Percentiles rank a stretch among this genome's conserved stretches.
Conservation (phyloP, 2,329 filamentous ascomycete genomes). For the Paramyrothecium sp. region DNA sequence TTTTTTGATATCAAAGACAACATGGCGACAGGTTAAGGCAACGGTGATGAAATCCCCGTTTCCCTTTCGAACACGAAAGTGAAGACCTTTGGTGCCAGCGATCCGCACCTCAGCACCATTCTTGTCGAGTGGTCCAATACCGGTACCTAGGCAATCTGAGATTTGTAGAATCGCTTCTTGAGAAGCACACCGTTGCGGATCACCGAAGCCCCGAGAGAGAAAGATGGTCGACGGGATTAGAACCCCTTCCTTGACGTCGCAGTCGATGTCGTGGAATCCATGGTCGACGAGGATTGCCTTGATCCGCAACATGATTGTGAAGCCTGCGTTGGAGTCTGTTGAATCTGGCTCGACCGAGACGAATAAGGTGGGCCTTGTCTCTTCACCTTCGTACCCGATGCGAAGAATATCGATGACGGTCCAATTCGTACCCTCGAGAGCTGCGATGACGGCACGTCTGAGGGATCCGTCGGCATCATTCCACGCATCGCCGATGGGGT, state of each 20-base stretch:
- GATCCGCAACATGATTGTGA: too few relatives aligned
- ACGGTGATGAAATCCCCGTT: neutral
- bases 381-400: neutral
- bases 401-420: slow-evolving; percentile 6
- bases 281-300: too few relatives aligned
- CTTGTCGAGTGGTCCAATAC: neutral
- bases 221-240: too few relatives aligned
- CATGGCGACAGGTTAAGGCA: slow-evolving; percentile 8
- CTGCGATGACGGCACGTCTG: slow-evolving; percentile 1
- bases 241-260: too few relatives aligned
- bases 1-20: neutral
- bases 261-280: too few relatives aligned
- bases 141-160: neutral
- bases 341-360: too few relatives aligned
- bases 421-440: slow-evolving; percentile 1
- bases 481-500: slow-evolving; percentile 1
- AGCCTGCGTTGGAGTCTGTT: too few relatives aligned
- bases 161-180: neutral
- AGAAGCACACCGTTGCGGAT: too few relatives aligned
- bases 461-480: slow-evolving; percentile 2
- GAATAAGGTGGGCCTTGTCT: too few relatives aligned
- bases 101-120: neutral
- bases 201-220: too few relatives aligned
- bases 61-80: slow-evolving; percentile 2
- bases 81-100: slow-evolving; percentile 5